Percentiles rank a stretch among this genome's conserved stretches.
phyloP scores from a whole-genome alignment of 441 rosid species.

The Pelargonium citronellum region DNA sequence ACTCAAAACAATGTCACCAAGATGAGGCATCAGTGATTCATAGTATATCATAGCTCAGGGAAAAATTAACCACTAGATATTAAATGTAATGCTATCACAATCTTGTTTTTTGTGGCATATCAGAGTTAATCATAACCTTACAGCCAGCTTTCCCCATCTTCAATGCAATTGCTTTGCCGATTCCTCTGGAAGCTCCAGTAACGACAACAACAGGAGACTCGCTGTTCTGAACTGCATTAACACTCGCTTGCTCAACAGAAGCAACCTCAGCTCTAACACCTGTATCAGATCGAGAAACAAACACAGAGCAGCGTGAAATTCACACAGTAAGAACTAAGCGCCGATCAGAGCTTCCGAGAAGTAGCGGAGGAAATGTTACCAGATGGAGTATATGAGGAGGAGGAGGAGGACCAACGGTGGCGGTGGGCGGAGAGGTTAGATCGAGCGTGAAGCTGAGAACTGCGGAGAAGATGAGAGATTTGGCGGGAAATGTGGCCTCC shows the following conservation, averaged over 20 bases:
- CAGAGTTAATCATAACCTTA: constrained; percentile 40
- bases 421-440: not conserved
- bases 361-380: not conserved
- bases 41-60: too few relatives aligned
- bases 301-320: not conserved
- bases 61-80: too few relatives aligned
- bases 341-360: not conserved
- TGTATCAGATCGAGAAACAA: constrained; percentile 16
- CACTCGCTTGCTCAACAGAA: constrained; percentile 38
- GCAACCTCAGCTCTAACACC: constrained; percentile 62
- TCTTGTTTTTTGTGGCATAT: not conserved
- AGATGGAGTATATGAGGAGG: too few relatives aligned
- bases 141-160: constrained; percentile 82
- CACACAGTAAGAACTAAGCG: not conserved
- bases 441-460: not conserved
- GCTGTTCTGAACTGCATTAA: constrained; percentile 37
- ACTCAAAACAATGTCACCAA: too few relatives aligned
- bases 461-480: constrained; percentile 2
- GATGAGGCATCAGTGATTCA: too few relatives aligned
- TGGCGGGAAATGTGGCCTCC: constrained; percentile 3
- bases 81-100: too few relatives aligned
- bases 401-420: not conserved
- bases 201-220: constrained; percentile 80
- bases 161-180: constrained; percentile 82
- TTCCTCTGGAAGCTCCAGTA: constrained; percentile 96